Conservation (phyloP, 2,329 filamentous ascomycete genomes). For the Kalaharituber pfeilii region DNA sequence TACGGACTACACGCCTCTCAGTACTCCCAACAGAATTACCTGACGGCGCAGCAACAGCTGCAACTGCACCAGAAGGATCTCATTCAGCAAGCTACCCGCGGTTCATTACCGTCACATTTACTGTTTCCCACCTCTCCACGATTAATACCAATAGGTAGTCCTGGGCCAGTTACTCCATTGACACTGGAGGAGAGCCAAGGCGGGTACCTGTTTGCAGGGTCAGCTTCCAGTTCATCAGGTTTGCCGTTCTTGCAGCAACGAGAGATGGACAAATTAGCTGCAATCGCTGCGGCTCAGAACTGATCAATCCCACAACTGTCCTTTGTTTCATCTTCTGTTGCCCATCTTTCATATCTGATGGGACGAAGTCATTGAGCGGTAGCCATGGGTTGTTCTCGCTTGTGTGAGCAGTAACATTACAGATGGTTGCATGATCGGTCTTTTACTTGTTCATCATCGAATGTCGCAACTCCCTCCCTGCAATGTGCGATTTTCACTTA, state of each 20-base stretch:
- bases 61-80: constrained; percentile 23
- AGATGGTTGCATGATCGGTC: neutral
- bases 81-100: constrained; percentile 21
- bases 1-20: neutral
- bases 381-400: neutral
- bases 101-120: constrained; percentile 13
- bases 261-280: neutral
- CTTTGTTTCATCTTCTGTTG: neutral
- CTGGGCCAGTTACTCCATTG: constrained; percentile 21
- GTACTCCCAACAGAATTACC: constrained; percentile 7
- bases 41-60: constrained; percentile 22
- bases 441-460: neutral
- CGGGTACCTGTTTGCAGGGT: constrained; percentile 9
- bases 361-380: neutral
- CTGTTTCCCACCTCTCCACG: constrained; percentile 20
- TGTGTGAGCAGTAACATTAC: neutral
- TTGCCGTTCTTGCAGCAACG: neutral
- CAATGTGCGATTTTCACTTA: neutral
- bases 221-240: neutral
- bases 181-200: constrained; percentile 19
- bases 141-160: constrained; percentile 21
- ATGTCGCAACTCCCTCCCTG: neutral
- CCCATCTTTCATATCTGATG: no score
- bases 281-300: neutral
- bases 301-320: neutral